Evolutionary conservation across 2,329 filamentous ascomycete genomes (phyloP), one percentile per base, ranked within the genome.

Genomic region (Zasmidium cellare): DNA sequence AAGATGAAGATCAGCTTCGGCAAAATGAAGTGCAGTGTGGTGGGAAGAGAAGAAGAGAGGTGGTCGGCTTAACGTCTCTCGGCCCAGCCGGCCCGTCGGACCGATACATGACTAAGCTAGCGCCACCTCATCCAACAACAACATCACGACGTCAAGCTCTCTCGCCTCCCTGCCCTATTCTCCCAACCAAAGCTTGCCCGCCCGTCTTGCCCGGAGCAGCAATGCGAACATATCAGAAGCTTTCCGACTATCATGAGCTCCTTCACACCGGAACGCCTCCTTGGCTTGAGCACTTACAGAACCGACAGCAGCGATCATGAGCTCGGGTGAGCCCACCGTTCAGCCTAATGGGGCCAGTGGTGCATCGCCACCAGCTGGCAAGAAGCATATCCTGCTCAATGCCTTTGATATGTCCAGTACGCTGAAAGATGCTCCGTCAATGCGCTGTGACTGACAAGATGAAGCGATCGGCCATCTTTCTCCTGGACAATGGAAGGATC

Each of bases 401-500:
- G 64, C 65, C 14, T 65, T 66, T 58, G 87, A 84, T 11, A 79
- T 79, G 77, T 74, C 77, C 25, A 63, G 46, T 54, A 38, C 23
- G 41, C 24, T 51, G 23, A 28, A 5, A 28, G 25, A 6, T 28
- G 25, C 3, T 6, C 45, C 45, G 9, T 18, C 9, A 47, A 47
- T n/a, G 9, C 16, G 20, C 28, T 9, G 24, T 41, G 14, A 16
- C 25, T 41, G 16, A 41, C 35, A 9, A 3, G 7, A 3, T 14
- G n/a, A 31, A 58, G 56, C 59, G 16, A 61, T 61, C 46, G 85
- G 85, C 2, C 86, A 88, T 68, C 68, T 88, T 31, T 85, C 83
- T 0, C 84, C 85, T 0, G 86, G 86, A 0, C 85, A 88, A 73
- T 88, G 86, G 86, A 87, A 86, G 75, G 83, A 87, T 53, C 85